Conservation (phyloP, 805 yeast species). For the Kodamaea jinghongensis region DNA sequence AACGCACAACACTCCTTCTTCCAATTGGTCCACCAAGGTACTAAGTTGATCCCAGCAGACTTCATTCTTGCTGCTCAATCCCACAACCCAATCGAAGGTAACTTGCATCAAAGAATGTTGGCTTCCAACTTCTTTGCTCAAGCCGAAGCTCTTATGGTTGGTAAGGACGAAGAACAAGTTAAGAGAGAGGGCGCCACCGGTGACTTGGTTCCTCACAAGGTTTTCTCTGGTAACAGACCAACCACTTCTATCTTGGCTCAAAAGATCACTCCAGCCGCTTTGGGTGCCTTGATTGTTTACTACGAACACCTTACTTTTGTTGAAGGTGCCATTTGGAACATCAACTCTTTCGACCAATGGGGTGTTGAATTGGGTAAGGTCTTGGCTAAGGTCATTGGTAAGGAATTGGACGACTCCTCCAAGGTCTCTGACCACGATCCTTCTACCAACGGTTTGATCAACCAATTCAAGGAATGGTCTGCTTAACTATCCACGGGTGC, state of each 20-base stretch:
- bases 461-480: constrained; percentile 89
- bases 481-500: constrained; percentile 12
- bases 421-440: constrained; percentile 73
- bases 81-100: constrained; percentile 93
- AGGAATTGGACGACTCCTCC: constrained; percentile 68
- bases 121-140: constrained; percentile 99
- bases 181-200: constrained; percentile 87
- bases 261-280: constrained; percentile 92
- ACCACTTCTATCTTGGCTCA: constrained; percentile 96
- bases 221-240: constrained; percentile 98
- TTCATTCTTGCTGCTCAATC: constrained; percentile 96
- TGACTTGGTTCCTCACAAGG: constrained; percentile 88
- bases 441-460: constrained; percentile 89
- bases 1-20: constrained; percentile 99
- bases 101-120: constrained; percentile 94
- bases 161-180: constrained; percentile 82
- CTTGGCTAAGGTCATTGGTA: constrained; percentile 92
- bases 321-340: constrained; percentile 99
- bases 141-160: constrained; percentile 96
- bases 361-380: constrained; percentile 99
- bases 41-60: constrained; percentile 95
- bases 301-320: constrained; percentile 96
- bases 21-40: constrained; percentile 99
- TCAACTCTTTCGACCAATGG: constrained; percentile 99
- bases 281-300: constrained; percentile 96